phyloP scores from a whole-genome alignment of 148 eudicot species.

The Arbutus unedo region DNA sequence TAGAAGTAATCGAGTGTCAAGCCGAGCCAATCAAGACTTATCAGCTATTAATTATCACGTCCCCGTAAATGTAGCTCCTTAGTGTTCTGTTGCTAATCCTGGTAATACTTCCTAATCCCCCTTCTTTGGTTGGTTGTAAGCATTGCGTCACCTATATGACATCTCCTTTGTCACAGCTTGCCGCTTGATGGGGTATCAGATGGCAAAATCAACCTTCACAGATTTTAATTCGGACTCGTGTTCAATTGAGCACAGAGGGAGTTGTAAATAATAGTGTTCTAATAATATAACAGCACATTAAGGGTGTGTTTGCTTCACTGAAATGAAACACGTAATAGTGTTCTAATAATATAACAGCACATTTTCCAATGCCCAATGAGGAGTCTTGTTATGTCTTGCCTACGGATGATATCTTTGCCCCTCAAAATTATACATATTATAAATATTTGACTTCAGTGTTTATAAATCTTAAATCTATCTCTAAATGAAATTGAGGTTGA shows the following conservation, averaged over 20 bases:
- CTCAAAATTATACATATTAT: no score
- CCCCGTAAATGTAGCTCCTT: neutral
- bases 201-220: neutral
- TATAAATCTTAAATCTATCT: no score
- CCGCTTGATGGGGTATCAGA: neutral
- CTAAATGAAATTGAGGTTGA: no score
- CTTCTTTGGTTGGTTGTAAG: neutral
- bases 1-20: no score
- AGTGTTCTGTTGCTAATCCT: neutral
- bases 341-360: neutral
- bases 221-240: neutral
- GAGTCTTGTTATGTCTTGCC: neutral
- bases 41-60: neutral
- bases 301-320: no score
- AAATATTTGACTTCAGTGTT: no score
- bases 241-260: no score
- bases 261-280: no score
- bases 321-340: no score
- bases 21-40: no score
- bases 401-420: no score
- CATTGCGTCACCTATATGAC: slow-evolving; percentile 7
- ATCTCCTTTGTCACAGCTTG: neutral
- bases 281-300: no score
- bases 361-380: neutral
- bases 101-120: neutral